Evolutionary conservation across 805 yeast species (phyloP), one percentile per base, ranked within the genome.

Genomic region (Yamadazyma akitaensis): DNA sequence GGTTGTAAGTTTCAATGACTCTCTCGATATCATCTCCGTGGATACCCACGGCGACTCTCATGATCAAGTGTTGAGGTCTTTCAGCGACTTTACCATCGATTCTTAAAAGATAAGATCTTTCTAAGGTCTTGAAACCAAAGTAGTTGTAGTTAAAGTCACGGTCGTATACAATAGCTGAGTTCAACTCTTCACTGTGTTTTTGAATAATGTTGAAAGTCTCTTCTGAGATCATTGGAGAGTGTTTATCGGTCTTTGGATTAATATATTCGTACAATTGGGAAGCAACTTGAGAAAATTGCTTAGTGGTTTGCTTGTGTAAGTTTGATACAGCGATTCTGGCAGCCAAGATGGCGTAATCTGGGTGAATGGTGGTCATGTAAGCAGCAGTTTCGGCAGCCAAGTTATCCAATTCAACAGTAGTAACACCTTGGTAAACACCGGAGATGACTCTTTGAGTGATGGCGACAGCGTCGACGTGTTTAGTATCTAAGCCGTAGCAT

Each of bases 351-450:
- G 97, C 97, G 60, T 92, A 91, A 70, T 94, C 98, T n/a, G 98
- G 98, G 67, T 92, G 98, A 52, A 88, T 80, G 11, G 98, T 92
- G 49, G 97, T 90, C 97, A 94, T 88, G 63, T 85, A 87, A 37
- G 98, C 98, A 48, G 97, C 96, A 32, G 97, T 90, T 70, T 94
- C 99, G 37, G 98, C 97, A 41, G 98, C 91, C 55, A 72, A 70
- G 57, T 72, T 71, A 54, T 72, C 77, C 52, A 72, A 67, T 51
- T 94, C 97, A 51, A 85, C 79, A 46, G 98, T 94, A 60, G 92
- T 90, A 44, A 94, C 99, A 60, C 98, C 98, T 61, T 89, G 95
- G 67, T 92, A 94, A 47, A 94, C 97, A 65, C 99, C 99, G 12
- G 94, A 80, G 53, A 90, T 91, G 58, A 92, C 95, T 63, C 96